These are phyloP conservation scores for Rhodocollybia butyracea DNA, from an alignment of 768 basidiomycete genomes.

Conservation along the genomic window DNA sequence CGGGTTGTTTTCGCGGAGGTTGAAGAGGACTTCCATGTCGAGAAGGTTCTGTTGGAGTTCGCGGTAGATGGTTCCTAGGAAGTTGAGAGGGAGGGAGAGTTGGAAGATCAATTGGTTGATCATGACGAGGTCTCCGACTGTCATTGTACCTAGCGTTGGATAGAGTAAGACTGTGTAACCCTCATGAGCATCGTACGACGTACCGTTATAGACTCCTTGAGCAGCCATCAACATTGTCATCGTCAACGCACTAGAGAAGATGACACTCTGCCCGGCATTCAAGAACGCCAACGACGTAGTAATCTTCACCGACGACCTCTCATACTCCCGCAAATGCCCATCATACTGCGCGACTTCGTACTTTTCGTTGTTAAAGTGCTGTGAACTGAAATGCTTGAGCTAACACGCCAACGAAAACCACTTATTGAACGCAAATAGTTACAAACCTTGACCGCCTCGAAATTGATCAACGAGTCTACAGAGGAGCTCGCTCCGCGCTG, in stretches of 20 bases:
- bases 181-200: constrained; percentile 13
- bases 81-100: constrained; percentile 92
- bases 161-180: constrained; percentile 2
- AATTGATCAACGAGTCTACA: constrained; percentile 96
- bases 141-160: constrained; percentile 78
- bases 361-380: constrained; percentile 98
- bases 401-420: not conserved
- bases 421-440: not conserved
- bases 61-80: constrained; percentile 95
- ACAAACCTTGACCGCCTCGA: constrained; percentile 93
- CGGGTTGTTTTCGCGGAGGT: constrained; percentile 77
- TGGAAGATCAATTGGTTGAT: constrained; percentile 99
- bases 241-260: constrained; percentile 92
- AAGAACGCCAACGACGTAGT: constrained; percentile 90
- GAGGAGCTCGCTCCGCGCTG: constrained; percentile 93
- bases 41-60: constrained; percentile 94
- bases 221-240: constrained; percentile 96
- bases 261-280: constrained; percentile 96
- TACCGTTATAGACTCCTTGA: constrained; percentile 90
- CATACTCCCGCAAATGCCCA: constrained; percentile 79
- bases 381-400: constrained; percentile 13
- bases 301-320: constrained; percentile 91
- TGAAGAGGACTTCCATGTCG: constrained; percentile 96
- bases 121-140: constrained; percentile 98
- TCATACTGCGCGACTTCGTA: constrained; percentile 93